Evolutionary conservation across 2,329 filamentous ascomycete species (phyloP).

Genomic region (Fusarium goolgardi): DNA sequence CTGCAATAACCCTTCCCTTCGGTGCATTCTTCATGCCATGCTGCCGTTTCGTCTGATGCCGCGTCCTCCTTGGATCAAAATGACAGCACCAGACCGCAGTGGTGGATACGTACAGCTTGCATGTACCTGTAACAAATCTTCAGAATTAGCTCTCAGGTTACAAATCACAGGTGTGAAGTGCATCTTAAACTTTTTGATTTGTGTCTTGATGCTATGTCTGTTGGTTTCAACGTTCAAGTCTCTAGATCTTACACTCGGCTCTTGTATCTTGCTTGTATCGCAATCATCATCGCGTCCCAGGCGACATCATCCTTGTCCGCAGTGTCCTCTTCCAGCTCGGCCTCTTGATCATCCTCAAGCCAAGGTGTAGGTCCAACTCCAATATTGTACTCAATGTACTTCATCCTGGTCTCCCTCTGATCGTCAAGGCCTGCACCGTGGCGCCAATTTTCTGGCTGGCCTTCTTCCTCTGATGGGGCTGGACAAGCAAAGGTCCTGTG

Average conservation of each 20-base stretch:
- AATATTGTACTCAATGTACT: conserved; percentile 19
- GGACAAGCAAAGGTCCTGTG: conserved; percentile 14
- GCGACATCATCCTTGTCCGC: conserved; percentile 11
- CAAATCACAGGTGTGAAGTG: background rate
- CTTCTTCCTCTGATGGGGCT: rapidly evolving
- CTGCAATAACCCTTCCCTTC: no score
- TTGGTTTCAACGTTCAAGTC: background rate
- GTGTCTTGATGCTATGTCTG: background rate
- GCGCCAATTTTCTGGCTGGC: background rate
- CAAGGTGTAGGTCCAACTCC: background rate
- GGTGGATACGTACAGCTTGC: no score
- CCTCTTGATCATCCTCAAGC: rapidly evolving
- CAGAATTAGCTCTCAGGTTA: background rate
- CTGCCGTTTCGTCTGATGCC: no score
- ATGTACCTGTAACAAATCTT: no score
- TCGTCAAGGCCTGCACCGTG: background rate
- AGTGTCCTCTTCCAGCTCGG: conserved; percentile 16
- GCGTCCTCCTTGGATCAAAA: no score
- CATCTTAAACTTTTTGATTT: background rate
- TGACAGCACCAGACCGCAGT: no score
- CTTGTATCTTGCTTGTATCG: rapidly evolving
- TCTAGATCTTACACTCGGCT: rapidly evolving
- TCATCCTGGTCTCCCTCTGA: background rate
- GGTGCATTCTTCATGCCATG: no score
- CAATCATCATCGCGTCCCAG: background rate